Evolutionary conservation across 306 rosid species (phyloP).

Genomic region (Vicia faba): DNA sequence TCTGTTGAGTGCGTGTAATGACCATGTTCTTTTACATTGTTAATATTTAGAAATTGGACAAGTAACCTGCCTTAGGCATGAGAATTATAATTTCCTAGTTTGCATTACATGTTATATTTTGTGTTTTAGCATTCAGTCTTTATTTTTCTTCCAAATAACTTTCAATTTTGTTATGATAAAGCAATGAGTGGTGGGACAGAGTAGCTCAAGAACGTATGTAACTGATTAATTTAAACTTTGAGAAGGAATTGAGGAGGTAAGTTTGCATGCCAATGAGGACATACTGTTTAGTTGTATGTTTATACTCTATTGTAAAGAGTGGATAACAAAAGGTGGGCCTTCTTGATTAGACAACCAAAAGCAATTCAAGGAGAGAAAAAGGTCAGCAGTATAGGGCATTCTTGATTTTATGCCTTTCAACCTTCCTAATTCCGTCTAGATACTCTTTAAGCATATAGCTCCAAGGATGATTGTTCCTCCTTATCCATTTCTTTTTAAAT

Average conservation of each 20-base stretch:
- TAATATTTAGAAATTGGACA: conserved; percentile 3
- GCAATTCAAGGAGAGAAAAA: conserved; percentile 3
- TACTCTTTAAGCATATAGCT: conserved; percentile 15
- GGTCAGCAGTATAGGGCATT: neutral
- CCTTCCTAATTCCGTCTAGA: neutral
- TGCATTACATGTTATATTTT: neutral
- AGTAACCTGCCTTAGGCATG: neutral
- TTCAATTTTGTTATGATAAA: neutral
- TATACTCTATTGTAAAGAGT: neutral
- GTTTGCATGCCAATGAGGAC: conserved; percentile 4
- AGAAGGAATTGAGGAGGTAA: neutral
- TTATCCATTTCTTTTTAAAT: neutral
- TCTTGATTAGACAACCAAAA: neutral
- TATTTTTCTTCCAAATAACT: neutral
- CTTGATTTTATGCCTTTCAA: conserved; percentile 1
- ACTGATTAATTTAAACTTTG: neutral
- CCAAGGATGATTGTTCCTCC: conserved; percentile 9
- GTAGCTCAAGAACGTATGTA: neutral
- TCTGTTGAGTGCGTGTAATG: neutral
- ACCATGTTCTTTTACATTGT: neutral
- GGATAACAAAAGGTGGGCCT: neutral
- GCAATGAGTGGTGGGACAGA: neutral
- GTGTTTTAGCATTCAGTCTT: neutral
- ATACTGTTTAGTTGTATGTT: neutral
- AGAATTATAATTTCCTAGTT: neutral